phyloP scores from a whole-genome alignment of 805 yeast genomes.

The Ogataea thermomethanolica region DNA sequence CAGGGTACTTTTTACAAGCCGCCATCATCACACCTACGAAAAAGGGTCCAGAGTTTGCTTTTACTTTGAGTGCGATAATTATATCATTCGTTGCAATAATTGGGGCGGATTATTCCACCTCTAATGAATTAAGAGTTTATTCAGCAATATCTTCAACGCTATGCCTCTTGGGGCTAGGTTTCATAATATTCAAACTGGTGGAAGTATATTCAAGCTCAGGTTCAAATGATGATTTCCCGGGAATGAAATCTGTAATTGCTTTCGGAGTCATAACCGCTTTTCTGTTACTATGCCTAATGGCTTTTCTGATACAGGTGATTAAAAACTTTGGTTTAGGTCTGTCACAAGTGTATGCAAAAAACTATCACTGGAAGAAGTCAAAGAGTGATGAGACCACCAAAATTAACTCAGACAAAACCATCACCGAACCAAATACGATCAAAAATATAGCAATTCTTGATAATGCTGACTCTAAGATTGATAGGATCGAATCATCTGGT shows the following conservation, averaged over 20 bases:
- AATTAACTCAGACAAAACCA: background rate
- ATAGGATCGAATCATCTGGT: background rate
- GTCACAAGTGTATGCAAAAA: slow-evolving; percentile 12
- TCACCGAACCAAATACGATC: no score
- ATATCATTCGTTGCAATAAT: slow-evolving; percentile 32
- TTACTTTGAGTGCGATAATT: slow-evolving; percentile 30
- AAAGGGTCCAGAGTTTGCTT: slow-evolving; percentile 38
- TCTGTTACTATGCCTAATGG: slow-evolving; percentile 31
- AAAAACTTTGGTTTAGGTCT: slow-evolving; percentile 15
- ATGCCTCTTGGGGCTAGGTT: slow-evolving; percentile 36
- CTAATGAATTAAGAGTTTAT: slow-evolving; percentile 30
- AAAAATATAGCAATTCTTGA: background rate
- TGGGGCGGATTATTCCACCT: slow-evolving; percentile 35
- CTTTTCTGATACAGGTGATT: slow-evolving; percentile 10
- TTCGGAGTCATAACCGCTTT: slow-evolving; percentile 39
- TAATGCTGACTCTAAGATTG: background rate
- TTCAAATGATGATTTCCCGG: slow-evolving; percentile 37
- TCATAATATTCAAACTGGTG: slow-evolving; percentile 39
- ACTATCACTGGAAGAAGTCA: slow-evolving; percentile 15
- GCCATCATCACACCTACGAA: slow-evolving; percentile 30
- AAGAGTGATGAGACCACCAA: background rate
- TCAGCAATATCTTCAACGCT: slow-evolving; percentile 25
- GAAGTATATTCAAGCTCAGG: slow-evolving; percentile 29
- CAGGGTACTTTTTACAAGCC: slow-evolving; percentile 43
- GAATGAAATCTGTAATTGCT: slow-evolving; percentile 39